Percentiles rank a stretch among this genome's conserved stretches.
Evolutionary conservation across 2,329 filamentous ascomycete genomes (phyloP).

Genomic region (Colletotrichum shisoi): DNA sequence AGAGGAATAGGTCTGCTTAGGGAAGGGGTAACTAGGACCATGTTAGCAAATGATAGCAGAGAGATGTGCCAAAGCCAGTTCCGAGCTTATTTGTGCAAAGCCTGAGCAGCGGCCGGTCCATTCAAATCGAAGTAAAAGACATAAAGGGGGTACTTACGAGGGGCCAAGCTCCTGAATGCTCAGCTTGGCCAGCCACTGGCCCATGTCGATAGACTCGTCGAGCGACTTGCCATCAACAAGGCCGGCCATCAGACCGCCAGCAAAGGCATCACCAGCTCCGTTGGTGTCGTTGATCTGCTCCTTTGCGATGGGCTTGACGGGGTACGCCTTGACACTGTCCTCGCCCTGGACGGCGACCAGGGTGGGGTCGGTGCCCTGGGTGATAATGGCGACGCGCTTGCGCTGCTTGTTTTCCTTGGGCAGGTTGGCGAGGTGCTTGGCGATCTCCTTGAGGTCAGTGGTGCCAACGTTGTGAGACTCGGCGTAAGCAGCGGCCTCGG

Average conservation of each 20-base stretch:
- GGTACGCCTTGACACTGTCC: constrained; percentile 76
- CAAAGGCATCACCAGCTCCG: constrained; percentile 95
- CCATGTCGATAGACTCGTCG: constrained; percentile 83
- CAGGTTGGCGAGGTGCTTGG: constrained; percentile 82
- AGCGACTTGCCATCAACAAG: constrained; percentile 84
- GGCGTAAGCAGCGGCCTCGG: constrained; percentile 87
- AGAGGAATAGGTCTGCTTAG: constrained; percentile 76
- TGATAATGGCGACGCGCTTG: constrained; percentile 87
- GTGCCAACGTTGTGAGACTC: constrained; percentile 78
- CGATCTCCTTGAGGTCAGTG: constrained; percentile 84
- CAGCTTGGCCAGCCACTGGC: constrained; percentile 93
- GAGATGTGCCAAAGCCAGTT: constrained; percentile 3
- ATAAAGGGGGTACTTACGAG: constrained; percentile 71
- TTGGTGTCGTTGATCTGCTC: constrained; percentile 93
- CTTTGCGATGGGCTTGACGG: constrained; percentile 79
- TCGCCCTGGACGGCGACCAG: constrained; percentile 79
- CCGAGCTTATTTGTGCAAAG: neutral
- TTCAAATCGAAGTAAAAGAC: neutral
- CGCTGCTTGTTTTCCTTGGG: constrained; percentile 91
- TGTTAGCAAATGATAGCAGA: constrained; percentile 35
- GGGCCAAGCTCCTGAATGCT: constrained; percentile 96
- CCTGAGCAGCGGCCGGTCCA: neutral
- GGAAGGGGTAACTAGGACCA: constrained; percentile 74
- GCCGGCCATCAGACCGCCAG: constrained; percentile 90
- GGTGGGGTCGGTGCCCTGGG: constrained; percentile 91